These are phyloP conservation scores for Syzygium syzygioides DNA, from an alignment of 441 rosid species.

Conservation along the genomic window DNA sequence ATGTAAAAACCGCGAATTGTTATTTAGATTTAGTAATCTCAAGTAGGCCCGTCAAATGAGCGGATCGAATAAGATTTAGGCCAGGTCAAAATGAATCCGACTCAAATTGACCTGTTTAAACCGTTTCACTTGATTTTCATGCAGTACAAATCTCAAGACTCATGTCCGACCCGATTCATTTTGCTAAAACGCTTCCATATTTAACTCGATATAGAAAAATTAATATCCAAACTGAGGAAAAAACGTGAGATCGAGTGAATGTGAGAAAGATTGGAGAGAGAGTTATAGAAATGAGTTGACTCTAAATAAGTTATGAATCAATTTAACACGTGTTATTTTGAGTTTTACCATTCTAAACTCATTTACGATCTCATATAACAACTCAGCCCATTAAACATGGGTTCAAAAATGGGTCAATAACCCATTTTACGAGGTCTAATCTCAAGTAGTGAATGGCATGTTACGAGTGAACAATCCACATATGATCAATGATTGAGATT, in stretches of 20 bases:
- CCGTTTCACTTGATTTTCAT: not conserved
- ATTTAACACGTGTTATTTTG: no score
- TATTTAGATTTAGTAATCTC: not conserved
- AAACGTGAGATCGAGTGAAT: no score
- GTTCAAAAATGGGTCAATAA: not conserved
- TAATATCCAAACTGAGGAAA: no score
- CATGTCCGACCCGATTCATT: no score
- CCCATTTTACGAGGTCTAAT: not conserved
- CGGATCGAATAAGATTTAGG: not conserved
- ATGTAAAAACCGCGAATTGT: not conserved
- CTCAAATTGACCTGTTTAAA: fast-evolving
- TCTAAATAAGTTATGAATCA: no score
- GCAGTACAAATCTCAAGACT: no score
- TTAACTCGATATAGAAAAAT: no score
- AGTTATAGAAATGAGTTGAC: no score
- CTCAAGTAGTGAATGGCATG: fast-evolving
- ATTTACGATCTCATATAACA: not conserved
- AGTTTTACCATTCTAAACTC: not conserved
- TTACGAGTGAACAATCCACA: no score
- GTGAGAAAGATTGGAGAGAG: no score
- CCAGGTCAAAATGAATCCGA: not conserved
- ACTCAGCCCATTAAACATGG: not conserved
- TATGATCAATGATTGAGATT: not conserved
- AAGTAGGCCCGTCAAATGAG: not conserved
- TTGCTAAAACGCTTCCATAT: no score